Percentiles rank a stretch among this genome's conserved stretches.
Conservation (phyloP, 164 flowering plant species). For the Cinnamomum micranthum region DNA sequence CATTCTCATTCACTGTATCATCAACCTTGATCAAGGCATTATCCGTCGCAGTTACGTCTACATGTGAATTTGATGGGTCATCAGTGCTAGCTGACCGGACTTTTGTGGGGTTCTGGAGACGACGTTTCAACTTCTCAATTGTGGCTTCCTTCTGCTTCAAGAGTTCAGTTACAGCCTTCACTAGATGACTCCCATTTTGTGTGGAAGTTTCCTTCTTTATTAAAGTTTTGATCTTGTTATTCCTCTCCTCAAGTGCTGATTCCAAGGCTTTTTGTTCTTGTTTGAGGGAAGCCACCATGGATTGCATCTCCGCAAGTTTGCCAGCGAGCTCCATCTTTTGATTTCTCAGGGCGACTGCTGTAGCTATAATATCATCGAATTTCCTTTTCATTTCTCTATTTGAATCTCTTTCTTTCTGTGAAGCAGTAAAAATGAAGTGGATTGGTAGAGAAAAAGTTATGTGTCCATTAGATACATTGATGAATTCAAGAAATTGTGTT, state of each 20-base stretch:
- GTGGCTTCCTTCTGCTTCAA: slow-evolving; percentile 56
- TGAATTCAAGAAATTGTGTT: background rate
- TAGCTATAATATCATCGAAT: slow-evolving; percentile 47
- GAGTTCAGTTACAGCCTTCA: slow-evolving; percentile 26
- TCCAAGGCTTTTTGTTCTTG: slow-evolving; percentile 48
- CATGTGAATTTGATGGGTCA: slow-evolving; percentile 29
- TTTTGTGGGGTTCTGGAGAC: slow-evolving; percentile 18
- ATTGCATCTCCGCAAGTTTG: slow-evolving; percentile 45
- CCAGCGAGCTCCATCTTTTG: slow-evolving; percentile 52
- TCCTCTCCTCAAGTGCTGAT: slow-evolving; percentile 43
- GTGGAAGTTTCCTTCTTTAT: slow-evolving; percentile 20
- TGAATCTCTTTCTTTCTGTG: slow-evolving; percentile 55
- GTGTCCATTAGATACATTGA: background rate
- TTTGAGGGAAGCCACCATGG: slow-evolving; percentile 47
- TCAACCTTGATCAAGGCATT: background rate
- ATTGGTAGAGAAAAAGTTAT: background rate
- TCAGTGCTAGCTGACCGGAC: slow-evolving; percentile 32
- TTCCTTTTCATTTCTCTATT: slow-evolving; percentile 40
- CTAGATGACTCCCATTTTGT: slow-evolving; percentile 20
- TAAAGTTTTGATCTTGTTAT: slow-evolving; percentile 42
- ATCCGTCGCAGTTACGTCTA: slow-evolving; percentile 16
- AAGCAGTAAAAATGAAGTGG: background rate
- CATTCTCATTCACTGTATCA: background rate
- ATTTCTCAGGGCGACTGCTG: slow-evolving; percentile 30
- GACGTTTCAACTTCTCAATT: slow-evolving; percentile 42